phyloP scores from a whole-genome alignment of 31 red algal genomes.

The Endocladia muricata region DNA sequence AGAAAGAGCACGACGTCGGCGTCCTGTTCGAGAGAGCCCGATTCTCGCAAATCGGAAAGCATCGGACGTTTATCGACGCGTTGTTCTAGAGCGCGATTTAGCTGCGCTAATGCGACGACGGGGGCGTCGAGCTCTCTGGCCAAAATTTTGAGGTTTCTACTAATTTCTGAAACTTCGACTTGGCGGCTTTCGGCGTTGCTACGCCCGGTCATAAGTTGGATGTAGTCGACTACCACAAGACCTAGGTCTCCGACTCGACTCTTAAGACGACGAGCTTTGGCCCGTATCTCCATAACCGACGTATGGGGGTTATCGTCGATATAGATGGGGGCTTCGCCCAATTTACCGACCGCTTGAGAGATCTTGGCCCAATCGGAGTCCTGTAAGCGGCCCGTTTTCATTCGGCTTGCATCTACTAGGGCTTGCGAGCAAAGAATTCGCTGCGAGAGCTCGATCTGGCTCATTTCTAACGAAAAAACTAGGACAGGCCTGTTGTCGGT shows the following conservation, averaged over 20 bases:
- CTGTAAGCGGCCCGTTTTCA: background rate
- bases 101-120: conserved; percentile 28
- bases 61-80: conserved; percentile 10
- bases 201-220: conserved; percentile 12
- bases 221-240: conserved; percentile 22
- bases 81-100: background rate
- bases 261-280: conserved; percentile 20
- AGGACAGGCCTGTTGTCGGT: background rate
- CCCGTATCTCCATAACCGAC: background rate
- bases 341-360: background rate
- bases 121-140: conserved; percentile 23
- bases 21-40: conserved; percentile 21
- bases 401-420: background rate
- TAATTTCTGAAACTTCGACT: conserved; percentile 30
- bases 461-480: conserved; percentile 25
- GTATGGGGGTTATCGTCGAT: conserved; percentile 18
- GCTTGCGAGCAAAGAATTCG: conserved; percentile 4
- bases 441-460: background rate
- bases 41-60: conserved; percentile 23
- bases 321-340: conserved; percentile 10
- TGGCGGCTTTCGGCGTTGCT: background rate
- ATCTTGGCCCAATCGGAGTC: background rate
- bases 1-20: conserved; percentile 26
- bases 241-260: background rate
- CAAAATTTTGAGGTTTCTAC: conserved; percentile 16